Base-by-base conservation (phyloP, 2,329 filamentous ascomycete genomes). In the Magnaporthales sp. region DNA sequence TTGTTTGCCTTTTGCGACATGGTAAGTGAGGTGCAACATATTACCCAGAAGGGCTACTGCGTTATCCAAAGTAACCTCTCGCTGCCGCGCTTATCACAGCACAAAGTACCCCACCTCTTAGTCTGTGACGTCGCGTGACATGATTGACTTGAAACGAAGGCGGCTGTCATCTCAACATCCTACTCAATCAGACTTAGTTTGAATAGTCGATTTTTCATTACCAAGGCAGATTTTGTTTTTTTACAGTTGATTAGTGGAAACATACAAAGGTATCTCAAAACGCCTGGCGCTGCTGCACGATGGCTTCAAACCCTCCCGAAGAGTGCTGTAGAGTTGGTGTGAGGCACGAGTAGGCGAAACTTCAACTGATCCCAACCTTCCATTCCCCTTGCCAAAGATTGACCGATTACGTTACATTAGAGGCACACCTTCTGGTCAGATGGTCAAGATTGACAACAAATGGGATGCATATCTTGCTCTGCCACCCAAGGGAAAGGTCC, bases 241-340 rank as follows among this genome's bases (percentile, higher is more conserved):
- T n/a, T n/a, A n/a, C n/a, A n/a, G n/a, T n/a, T n/a, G n/a, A n/a
- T n/a, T n/a, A n/a, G n/a, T n/a, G n/a, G n/a, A n/a, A n/a, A n/a
- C n/a, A n/a, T n/a, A n/a, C n/a, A n/a, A n/a, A n/a, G n/a, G n/a
- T n/a, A n/a, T n/a, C n/a, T n/a, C n/a, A n/a, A 29, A 62, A 10
- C 60, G 15, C 60, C 13, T 1, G 6, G n/a, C n/a, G n/a, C n/a
- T 9, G 13, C 60, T 26, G 3, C n/a, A 58, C 24, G 8, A 86
- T 86, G 84, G 81, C 84, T 46, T 86, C 84, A 3, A 79, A 84
- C 71, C 78, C 80, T 66, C 83, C 84, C 13, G 81, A 73, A 66
- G 71, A 77, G 66, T 87, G 84, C 80, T 87, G 84, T 77, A 78
- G 78, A 32, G 71, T 80, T 66, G 84, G 83, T 68, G 76, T 83